These are phyloP conservation scores for Xylaria sp. DNA, from an alignment of 495 filamentous ascomycete genomes.

Conservation along the genomic window DNA sequence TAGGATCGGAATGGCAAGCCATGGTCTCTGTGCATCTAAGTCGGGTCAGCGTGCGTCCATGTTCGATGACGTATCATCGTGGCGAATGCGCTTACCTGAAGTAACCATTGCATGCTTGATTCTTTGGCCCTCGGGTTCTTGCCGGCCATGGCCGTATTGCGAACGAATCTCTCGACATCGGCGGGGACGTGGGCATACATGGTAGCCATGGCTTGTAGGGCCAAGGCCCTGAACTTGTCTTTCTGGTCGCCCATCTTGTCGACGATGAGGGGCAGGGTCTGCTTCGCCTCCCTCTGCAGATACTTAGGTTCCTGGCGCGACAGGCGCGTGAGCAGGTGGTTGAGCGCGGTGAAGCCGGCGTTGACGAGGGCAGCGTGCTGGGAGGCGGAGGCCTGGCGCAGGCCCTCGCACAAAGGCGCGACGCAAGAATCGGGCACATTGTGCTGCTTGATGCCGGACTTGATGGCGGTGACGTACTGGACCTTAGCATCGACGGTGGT, in stretches of 20 bases:
- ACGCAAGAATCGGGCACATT: slow-evolving; percentile 80
- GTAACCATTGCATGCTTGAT: slow-evolving; percentile 81
- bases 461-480: slow-evolving; percentile 71
- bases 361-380: slow-evolving; percentile 72
- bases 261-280: slow-evolving; percentile 73
- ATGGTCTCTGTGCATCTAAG: slow-evolving; percentile 77
- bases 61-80: neutral
- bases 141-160: slow-evolving; percentile 76
- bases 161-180: slow-evolving; percentile 81
- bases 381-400: slow-evolving; percentile 71
- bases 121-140: slow-evolving; percentile 86
- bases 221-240: slow-evolving; percentile 76
- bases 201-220: slow-evolving; percentile 75
- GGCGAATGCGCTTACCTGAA: slow-evolving; percentile 56
- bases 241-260: slow-evolving; percentile 90
- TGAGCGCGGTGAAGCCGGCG: slow-evolving; percentile 82
- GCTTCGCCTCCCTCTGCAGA: slow-evolving; percentile 67
- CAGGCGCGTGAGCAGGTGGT: slow-evolving; percentile 83
- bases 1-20: slow-evolving; percentile 80
- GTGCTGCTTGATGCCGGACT: slow-evolving; percentile 87
- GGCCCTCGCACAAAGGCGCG: slow-evolving; percentile 73
- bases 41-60: slow-evolving; percentile 28
- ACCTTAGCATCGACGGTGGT: slow-evolving; percentile 72
- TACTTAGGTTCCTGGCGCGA: slow-evolving; percentile 78
- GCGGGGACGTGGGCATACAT: slow-evolving; percentile 68